Evolutionary conservation across 768 basidiomycete genomes (phyloP), one percentile per base, ranked within the genome.

Genomic region (Boletus insuetus): DNA sequence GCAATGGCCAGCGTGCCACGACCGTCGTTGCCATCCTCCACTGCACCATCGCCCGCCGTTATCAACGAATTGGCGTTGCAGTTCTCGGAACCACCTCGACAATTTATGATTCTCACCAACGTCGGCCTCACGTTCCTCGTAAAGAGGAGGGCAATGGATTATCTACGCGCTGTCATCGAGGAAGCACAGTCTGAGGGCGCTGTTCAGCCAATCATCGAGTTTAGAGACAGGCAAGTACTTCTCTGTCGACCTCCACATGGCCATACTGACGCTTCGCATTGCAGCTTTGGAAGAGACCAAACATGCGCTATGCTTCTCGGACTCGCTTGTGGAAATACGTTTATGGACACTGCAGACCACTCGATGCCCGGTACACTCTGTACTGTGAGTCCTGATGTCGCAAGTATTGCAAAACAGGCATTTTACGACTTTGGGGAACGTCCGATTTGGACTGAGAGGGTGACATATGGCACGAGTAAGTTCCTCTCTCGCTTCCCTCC

Each of bases 301-400:
- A 89, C 91, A 4, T 95, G 93, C 63, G 87, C 91, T 6, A 95
- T 97, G 90, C 82, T 93, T 17, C 79, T 96, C 14, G 89, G 86
- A 12, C 79, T 98, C 53, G 91, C 93, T 0, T 82, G 88, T 55
- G 90, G 89, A 35, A 94, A 94, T 69, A 86, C 86, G 1, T 93
- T 87, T 71, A 71, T 94, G 51, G 85, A 89, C 54, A 70, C 75
- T 29, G 73, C 74, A n/a, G 82, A 82, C 46, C 76, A 76, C 48
- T 70, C 78, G 22, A 67, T 73, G 12, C 51, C 71, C 13, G 75
- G 81, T 20, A 77, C 72, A 4, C 74, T 88, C 49, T 77, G 74
- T 35, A 78, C 74, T 42, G 71, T 85, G 41, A 80, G 75, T 60
- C 75, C 86, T 3, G 88, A 91, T 46, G 75, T 89, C 45, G 81